Evolutionary conservation across 192 early-diverging fungal genomes (phyloP), one percentile per base, ranked within the genome.

Genomic region (Backusella tarrabulga): DNA sequence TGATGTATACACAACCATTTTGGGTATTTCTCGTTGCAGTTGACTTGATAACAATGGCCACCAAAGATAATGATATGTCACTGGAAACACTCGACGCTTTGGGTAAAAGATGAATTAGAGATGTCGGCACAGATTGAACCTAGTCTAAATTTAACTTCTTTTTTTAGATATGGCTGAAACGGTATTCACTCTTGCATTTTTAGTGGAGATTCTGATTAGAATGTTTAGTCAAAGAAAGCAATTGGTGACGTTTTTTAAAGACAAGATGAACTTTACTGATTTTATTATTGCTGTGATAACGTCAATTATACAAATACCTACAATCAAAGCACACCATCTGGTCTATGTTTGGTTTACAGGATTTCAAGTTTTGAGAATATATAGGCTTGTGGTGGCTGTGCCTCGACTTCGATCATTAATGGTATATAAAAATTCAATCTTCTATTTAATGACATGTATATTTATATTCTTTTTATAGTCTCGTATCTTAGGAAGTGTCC

Each of bases 321-420:
- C 68, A 15, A 87, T 90, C 71, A 84, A 79, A 11, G 17, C 73
- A 14, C 76, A 78, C 11, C 81, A 72, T 3, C 21, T 50, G 17
- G 79, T 72, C 6, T 90, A 87, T 79, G 72, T 85, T 52, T 90
- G 86, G 69, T 73, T 90, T 19, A 85, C 86, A 19, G 83, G 82
- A 4, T 90, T 90, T 71, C 89, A 87, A 72, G 80, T 90, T 1
- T 11, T 87, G 4, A 74, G 89, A 63, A 80, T 84, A 21, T 90
- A 90, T 72, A 71, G 89, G 1, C 76, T 87, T 19, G 77, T 90
- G 14, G 75, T 90, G 35, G 86, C 84, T 36, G 68, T 86, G 15
- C 83, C 87, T 36, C 81, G 87, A 9, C 66, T 90, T 21, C 75
- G 81, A 34, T 63, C 68, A 34, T 79, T 86, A 72, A 82, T 90